Evolutionary conservation across 2,329 filamentous ascomycete species (phyloP).

Genomic region (Venturia carpophila): DNA sequence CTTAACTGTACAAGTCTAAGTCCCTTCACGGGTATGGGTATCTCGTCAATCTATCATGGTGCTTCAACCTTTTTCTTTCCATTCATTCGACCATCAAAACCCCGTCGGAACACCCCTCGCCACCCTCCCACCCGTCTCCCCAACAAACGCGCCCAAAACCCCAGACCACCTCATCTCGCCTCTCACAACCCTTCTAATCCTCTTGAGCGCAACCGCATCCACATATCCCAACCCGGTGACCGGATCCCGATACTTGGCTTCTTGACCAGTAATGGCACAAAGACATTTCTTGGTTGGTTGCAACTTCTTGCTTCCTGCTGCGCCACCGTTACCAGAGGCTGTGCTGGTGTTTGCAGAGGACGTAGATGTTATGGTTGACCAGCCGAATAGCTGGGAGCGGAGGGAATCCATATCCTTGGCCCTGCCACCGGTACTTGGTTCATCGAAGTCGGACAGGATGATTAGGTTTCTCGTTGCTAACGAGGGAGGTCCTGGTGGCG

Average conservation of each 20-base stretch:
- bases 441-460: background rate
- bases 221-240: constrained; percentile 74
- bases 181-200: constrained; percentile 65
- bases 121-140: background rate
- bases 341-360: background rate
- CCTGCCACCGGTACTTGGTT: background rate
- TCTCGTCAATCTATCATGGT: too few relatives aligned
- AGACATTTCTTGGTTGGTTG: constrained; percentile 26
- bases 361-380: constrained; percentile 16
- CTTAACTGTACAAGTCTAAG: too few relatives aligned
- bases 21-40: too few relatives aligned
- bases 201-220: constrained; percentile 70
- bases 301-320: background rate
- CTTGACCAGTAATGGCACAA: constrained; percentile 76
- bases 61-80: too few relatives aligned
- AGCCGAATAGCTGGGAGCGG: constrained; percentile 7
- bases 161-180: constrained; percentile 78
- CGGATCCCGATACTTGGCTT: constrained; percentile 78
- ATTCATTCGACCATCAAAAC: background rate
- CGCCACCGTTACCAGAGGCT: constrained; percentile 2
- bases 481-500: constrained; percentile 26
- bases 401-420: background rate
- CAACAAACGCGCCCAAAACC: constrained; percentile 44
- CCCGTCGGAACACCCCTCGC: background rate
- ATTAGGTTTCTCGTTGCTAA: background rate